Evolutionary conservation across 2,329 filamentous ascomycete species (phyloP), one percentile per base, ranked within the genome.

Genomic region (Xylariaceae sp.): DNA sequence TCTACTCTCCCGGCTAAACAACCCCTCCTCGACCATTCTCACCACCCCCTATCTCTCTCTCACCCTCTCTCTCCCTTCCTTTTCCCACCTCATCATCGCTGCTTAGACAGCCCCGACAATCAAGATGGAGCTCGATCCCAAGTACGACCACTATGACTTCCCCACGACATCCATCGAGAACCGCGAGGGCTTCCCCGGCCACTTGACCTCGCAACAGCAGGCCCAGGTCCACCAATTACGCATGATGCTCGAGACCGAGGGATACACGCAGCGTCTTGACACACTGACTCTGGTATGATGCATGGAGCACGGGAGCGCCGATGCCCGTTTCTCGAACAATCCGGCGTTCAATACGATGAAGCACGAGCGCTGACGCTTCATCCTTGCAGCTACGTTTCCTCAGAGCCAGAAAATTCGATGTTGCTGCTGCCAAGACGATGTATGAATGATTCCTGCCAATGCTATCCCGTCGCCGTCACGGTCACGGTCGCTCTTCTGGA

Each of bases 111-210:
- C 71, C 49, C 65, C 64, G 53, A 54, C 62, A 45, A 63, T 61
- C 70, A 74, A 72, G 70, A 79, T 85, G 77, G 78, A 84, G 74
- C 73, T 91, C 70, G 87, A 96, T 76, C 82, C 90, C 74, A 97
- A 96, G 79, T 96, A 97, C 81, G 94, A 97, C 79, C 76, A 95
- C 80, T 97, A 94, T 77, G 92, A 97, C 77, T 97, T 85, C 80
- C 94, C 94, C 64, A 90, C 87, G 65, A 88, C 84, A 64, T 85
- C 90, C 51, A 84, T 89, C 57, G 84, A 85, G 67, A 74, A 82
- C 51, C 84, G 87, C 72, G 79, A 80, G 69, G 94, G 94, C 66
- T 92, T 97, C 75, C 88, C 93, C 63, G 94, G 94, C 73, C 85
- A 95, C 76, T 88, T 95, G 70, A 94, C 88, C 57, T 81, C 85